Evolutionary conservation across 306 rosid genomes (phyloP), one percentile per base, ranked within the genome.

Genomic region (Luffa acutangula): DNA sequence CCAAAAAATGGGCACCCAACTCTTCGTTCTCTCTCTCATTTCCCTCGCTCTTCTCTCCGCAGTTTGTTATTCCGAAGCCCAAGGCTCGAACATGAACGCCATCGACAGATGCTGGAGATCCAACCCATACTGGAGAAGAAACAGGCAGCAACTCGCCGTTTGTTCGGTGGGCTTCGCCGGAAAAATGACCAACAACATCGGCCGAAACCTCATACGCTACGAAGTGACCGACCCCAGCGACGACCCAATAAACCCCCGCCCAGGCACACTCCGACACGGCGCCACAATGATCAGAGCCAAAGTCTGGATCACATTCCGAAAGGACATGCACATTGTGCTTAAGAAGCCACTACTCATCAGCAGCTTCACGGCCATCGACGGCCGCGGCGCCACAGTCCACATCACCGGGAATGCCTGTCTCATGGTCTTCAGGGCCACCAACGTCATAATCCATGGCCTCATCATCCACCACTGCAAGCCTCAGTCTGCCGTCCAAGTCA

Each of bases 81-180:
- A 10, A 9, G 84, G 80, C 56, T 17, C 81, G 60, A 71, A 33
- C 14, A 15, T 69, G 58, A 87, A 87, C 45, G 78, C 49, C 46
- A 87, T 87, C 33, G 90, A 87, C 25, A 67, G 63, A 12, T 87
- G 89, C 75, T 87, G 89, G 89, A 82, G 89, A 67, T 60, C 62
- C 34, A 79, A 87, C 83, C 82, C 84, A 1, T 25, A 82, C 8
- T 87, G 90, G 90, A 71, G 86, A 41, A 81, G 58, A 12, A 82
- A 82, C 78, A 75, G 90, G n/a, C 82, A 79, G 15, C 73, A 82
- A 36, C 86, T 87, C 1, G 87, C 85, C 0, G 25, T n/a, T 9
- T 87, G 90, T n/a, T 84, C 86, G 0, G 78, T 87, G 5, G 90
- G 90, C 1, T 87, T 84, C 53, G 52, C 79, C 0, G 90, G 90